Evolutionary conservation across 371 early-diverging fungal genomes (phyloP), one percentile per base, ranked within the genome.

Genomic region (Dichotomocladium elegans): DNA sequence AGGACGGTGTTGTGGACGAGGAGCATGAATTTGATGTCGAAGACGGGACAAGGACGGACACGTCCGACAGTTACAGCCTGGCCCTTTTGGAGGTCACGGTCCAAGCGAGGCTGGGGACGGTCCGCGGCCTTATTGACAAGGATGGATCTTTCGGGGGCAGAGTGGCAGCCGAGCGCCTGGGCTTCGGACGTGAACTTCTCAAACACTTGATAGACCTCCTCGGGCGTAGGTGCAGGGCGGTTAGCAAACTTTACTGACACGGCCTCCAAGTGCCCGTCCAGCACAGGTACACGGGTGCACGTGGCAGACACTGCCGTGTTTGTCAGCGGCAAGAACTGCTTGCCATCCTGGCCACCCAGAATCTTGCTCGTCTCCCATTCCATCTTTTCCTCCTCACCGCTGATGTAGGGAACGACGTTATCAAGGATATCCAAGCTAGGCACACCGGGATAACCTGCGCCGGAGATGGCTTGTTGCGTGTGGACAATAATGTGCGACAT

Each of bases 311-410:
- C 90, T 21, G 67, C 66, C 17, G 90, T 81, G 28, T 77, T 63
- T 2, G 64, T 35, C 28, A 80, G 64, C 26, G 74, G 75, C 11
- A 47, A 43, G 61, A 83, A 87, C 10, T 66, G 79, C 24, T 74
- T 68, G 21, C 62, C 68, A 15, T 80, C 82, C 14, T 47, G 40
- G 25, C 68, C 74, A 49, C 96, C 96, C 33, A 98, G 72, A 51
- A 98, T 98, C 80, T 98, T 98, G 45, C 77, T 70, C 4, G 92
- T 85, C 72, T 98, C 98, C 56, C 78, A 89, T 68, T 98, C 96
- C 78, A 98, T 89, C 83, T 98, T 98, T 58, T 91, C 88, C 70
- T 98, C 98, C 64, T 98, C 98, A 49, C 95, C 98, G n/a, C 85
- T 79, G 64, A 98, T 95, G 60, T 82, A 85, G 24, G 98, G 98